Evolutionary conservation across 805 yeast genomes (phyloP), one percentile per base, ranked within the genome.

Genomic region (Candida patagonica): DNA sequence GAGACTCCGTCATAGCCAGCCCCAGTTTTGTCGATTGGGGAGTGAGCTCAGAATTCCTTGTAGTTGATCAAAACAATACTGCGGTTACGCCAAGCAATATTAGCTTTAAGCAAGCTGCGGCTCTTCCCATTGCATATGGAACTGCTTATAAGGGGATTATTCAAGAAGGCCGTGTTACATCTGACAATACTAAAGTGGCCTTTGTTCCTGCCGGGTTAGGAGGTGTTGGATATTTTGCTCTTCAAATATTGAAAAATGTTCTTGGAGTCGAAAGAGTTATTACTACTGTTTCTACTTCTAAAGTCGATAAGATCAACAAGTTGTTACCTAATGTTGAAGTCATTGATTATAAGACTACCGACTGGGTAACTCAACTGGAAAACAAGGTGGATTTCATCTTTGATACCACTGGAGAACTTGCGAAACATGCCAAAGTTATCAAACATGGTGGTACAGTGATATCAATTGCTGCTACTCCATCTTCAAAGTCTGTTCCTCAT

Each of bases 201-300:
- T 39, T 49, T 26, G 45, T 52, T 6, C 40, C 44, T 9, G 45
- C 43, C 22, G 51, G 49, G 5, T 25, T 44, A 3, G 43, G 52
- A 10, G 42, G 46, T 6, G 27, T 35, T 7, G 54, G 52, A 10
- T 42, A 45, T 4, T 41, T 42, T 24, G 48, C 50, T n/a, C 40
- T 47, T 16, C 46, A 49, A 42, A 32, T 49, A 13, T 46, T 49
- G 20, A 43, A 43, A 27, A 46, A 49, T 26, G 51, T 51, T n/a
- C 42, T 40, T 21, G 51, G 49, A 15, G 44, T 40, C 3, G 38
- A 44, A 30, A 17, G 31, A 29, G 53, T 51, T 6, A 42, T 44
- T 15, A 37, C 50, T 6, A 45, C 51, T 2, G 47, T 46, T 9
- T 51, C 54, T 10, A 49, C 53, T 10, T 13, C 37, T 19, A 51